phyloP scores from a whole-genome alignment of 2,329 filamentous ascomycete species.

The Cladobotryum protrusum region DNA sequence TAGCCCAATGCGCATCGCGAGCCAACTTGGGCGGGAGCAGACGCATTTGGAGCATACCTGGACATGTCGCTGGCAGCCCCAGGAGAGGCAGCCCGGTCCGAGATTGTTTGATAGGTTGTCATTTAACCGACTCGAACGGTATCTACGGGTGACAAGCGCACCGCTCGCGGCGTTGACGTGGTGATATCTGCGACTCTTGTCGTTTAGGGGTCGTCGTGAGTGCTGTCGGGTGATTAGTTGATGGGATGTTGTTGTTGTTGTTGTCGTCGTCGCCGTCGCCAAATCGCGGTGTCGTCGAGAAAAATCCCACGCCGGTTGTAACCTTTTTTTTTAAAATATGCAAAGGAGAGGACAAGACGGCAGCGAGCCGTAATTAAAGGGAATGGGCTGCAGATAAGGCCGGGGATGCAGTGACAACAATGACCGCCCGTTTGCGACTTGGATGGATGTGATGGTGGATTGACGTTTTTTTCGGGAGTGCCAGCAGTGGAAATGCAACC shows the following conservation, averaged over 20 bases:
- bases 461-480: no score
- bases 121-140: conserved; percentile 32
- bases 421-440: no score
- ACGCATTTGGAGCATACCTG: conserved; percentile 28
- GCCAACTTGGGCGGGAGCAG: no score
- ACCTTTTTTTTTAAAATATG: no score
- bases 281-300: no score
- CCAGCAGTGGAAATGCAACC: no score
- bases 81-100: conserved; percentile 40
- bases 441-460: no score
- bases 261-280: neutral
- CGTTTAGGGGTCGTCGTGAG: neutral
- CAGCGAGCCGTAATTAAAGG: no score
- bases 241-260: neutral
- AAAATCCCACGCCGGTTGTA: no score
- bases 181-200: conserved; percentile 1
- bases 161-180: neutral
- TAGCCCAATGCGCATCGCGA: neutral
- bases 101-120: conserved; percentile 49
- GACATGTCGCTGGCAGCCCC: conserved; percentile 41
- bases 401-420: no score
- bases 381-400: no score
- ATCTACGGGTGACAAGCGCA: neutral
- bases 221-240: conserved; percentile 8
- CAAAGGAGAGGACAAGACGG: no score